Percentiles rank a stretch among this genome's conserved stretches.
Conservation (phyloP, 805 yeast species). For the Yarrowia sp. region DNA sequence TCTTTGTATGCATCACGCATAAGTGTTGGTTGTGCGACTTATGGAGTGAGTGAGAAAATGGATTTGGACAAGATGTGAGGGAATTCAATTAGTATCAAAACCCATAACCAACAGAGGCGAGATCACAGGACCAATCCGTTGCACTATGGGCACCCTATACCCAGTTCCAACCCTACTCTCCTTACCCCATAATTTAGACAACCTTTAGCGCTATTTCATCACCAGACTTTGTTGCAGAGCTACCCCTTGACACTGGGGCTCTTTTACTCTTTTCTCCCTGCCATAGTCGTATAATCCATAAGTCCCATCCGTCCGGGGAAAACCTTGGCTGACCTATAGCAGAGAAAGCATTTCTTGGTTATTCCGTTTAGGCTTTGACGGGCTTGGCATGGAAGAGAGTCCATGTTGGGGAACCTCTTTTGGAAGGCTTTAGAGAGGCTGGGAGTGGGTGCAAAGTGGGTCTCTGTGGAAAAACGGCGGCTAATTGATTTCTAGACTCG, state of each 20-base stretch:
- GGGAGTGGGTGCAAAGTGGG: too few species aligned
- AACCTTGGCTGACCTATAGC: constrained; percentile 6
- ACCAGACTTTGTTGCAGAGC: background rate
- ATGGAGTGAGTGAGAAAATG: background rate
- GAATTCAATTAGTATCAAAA: too few species aligned
- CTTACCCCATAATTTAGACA: background rate
- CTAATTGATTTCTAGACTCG: too few species aligned
- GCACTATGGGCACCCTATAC: too few species aligned
- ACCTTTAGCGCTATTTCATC: too few species aligned
- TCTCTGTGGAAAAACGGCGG: too few species aligned
- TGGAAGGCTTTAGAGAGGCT: constrained; percentile 3
- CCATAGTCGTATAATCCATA: constrained; percentile 11
- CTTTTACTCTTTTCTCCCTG: too few species aligned
- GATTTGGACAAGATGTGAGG: too few species aligned
- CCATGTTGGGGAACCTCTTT: constrained; percentile 31
- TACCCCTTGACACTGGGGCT: constrained; percentile 1
- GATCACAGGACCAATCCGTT: too few species aligned
- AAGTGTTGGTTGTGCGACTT: constrained; percentile 26
- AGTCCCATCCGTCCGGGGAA: constrained; percentile 38
- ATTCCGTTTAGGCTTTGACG: constrained; percentile 13
- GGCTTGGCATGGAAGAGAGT: background rate
- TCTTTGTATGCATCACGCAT: constrained; percentile 12
- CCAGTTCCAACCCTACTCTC: background rate
- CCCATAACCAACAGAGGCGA: too few species aligned
- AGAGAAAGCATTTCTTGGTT: constrained; percentile 10